Conservation (phyloP, 768 basidiomycete genomes). For the Hygrophorus russula region DNA sequence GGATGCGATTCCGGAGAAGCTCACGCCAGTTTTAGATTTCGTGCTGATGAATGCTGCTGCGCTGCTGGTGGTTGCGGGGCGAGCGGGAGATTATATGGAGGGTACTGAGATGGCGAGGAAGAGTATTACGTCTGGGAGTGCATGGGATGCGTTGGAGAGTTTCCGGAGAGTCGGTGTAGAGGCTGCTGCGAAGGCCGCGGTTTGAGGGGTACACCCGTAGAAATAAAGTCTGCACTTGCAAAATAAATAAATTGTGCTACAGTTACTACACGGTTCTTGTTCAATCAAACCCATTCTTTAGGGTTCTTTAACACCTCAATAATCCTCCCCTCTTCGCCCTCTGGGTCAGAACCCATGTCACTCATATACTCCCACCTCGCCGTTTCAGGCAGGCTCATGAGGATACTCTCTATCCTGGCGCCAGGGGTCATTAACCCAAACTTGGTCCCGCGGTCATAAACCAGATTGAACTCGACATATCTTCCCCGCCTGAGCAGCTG, state of each 20-base stretch:
- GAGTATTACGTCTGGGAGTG: slow-evolving; percentile 46
- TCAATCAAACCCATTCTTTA: slow-evolving; percentile 46
- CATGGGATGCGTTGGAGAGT: slow-evolving; percentile 43
- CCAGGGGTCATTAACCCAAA: slow-evolving; percentile 78
- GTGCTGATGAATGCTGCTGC: slow-evolving; percentile 84
- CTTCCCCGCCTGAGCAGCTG: slow-evolving; percentile 91
- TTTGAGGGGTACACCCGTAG: too few species aligned
- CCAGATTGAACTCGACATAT: slow-evolving; percentile 92
- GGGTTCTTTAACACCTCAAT: slow-evolving; percentile 52
- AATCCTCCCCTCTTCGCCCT: slow-evolving; percentile 63
- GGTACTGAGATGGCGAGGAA: slow-evolving; percentile 60
- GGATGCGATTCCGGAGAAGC: slow-evolving; percentile 36
- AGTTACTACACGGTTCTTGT: too few species aligned
- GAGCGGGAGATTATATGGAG: slow-evolving; percentile 56
- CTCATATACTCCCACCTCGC: slow-evolving; percentile 82
- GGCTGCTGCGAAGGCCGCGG: slow-evolving; percentile 10
- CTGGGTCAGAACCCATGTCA: slow-evolving; percentile 52
- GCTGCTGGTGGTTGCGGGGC: slow-evolving; percentile 72
- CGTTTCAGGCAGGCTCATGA: slow-evolving; percentile 85
- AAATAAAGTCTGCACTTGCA: too few species aligned
- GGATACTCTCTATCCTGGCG: slow-evolving; percentile 79
- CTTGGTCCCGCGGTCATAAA: slow-evolving; percentile 81
- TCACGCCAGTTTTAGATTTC: slow-evolving; percentile 70
- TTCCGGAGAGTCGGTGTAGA: slow-evolving; percentile 35
- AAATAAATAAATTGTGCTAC: too few species aligned